A percentile compares a stretch with the other conserved stretches of the same genome.
Conservation (phyloP, 805 yeast genomes). For the Scheffersomyces lignosus region DNA sequence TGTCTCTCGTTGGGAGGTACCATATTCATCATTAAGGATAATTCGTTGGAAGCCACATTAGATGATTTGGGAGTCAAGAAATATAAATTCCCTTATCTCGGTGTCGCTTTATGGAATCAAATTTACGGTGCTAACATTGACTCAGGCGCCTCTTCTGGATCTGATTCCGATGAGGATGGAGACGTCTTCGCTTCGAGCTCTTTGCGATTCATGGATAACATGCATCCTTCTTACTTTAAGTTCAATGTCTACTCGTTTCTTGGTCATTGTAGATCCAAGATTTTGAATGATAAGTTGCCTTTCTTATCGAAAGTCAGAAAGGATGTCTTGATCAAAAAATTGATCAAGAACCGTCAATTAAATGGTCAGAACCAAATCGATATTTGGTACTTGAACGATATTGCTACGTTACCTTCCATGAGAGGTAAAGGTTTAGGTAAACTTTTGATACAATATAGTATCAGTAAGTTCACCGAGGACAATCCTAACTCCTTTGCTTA, state of each 20-base stretch:
- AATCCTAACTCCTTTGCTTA: conserved; percentile 34
- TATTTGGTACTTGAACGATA: conserved; percentile 59
- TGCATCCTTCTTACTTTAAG: conserved; percentile 34
- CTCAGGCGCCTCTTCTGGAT: conserved; percentile 10
- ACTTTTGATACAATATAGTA: conserved; percentile 49
- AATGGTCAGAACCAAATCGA: conserved; percentile 21
- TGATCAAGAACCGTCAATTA: conserved; percentile 23
- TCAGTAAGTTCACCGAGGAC: conserved; percentile 40
- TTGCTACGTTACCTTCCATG: conserved; percentile 58
- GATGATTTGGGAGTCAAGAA: conserved; percentile 24
- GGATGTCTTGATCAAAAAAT: conserved; percentile 39
- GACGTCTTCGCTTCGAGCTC: conserved; percentile 19
- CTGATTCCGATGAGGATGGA: conserved; percentile 20
- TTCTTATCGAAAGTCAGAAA: conserved; percentile 45
- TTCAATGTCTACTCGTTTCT: conserved; percentile 35
- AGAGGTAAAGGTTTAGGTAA: conserved; percentile 61
- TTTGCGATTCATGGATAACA: conserved; percentile 20
- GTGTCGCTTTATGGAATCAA: conserved; percentile 50
- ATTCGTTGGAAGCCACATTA: conserved; percentile 39
- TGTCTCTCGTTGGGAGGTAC: conserved; percentile 50
- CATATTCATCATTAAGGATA: conserved; percentile 51
- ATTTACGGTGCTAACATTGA: conserved; percentile 13
- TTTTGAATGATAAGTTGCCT: conserved; percentile 51
- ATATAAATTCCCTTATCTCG: conserved; percentile 45
- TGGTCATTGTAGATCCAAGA: conserved; percentile 50